Evolutionary conservation across 768 basidiomycete genomes (phyloP).

Genomic region (Kwoniella sp.): DNA sequence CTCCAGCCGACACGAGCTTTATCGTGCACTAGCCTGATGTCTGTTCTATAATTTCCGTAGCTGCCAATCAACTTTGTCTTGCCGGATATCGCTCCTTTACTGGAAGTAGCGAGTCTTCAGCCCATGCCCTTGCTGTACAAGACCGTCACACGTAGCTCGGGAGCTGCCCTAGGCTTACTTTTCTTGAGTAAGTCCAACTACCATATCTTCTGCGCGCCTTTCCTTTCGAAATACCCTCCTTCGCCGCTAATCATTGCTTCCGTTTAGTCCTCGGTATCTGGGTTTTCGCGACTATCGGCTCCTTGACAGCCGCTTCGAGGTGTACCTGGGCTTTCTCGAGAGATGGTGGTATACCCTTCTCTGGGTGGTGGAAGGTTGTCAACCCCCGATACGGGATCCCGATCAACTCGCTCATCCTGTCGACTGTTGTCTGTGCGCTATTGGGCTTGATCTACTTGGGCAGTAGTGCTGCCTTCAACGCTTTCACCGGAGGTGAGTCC

Average conservation of each 20-base stretch:
- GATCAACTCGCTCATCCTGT: constrained; percentile 66
- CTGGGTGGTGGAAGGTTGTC: constrained; percentile 61
- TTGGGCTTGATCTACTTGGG: constrained; percentile 68
- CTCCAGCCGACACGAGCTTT: background rate
- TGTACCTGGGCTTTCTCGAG: constrained; percentile 74
- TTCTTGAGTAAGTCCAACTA: constrained; percentile 58
- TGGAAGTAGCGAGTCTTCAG: constrained; percentile 67
- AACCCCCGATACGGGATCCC: constrained; percentile 61
- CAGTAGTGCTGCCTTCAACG: constrained; percentile 66
- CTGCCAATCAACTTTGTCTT: constrained; percentile 70
- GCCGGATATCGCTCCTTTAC: constrained; percentile 63
- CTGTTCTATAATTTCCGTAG: constrained; percentile 60
- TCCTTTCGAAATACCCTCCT: too few relatives aligned
- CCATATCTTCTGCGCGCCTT: too few relatives aligned
- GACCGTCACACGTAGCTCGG: constrained; percentile 66
- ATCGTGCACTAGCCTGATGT: too few relatives aligned
- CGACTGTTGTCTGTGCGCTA: constrained; percentile 64
- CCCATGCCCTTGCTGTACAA: constrained; percentile 69
- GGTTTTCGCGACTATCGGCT: constrained; percentile 67
- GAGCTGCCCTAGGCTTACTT: constrained; percentile 67
- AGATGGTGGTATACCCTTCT: constrained; percentile 67
- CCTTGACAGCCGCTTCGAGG: constrained; percentile 69
- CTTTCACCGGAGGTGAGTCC: constrained; percentile 62
- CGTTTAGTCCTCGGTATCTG: constrained; percentile 45
- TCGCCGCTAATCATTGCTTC: background rate